A percentile compares a stretch with the other conserved stretches of the same genome.
Conservation (phyloP, 2,329 filamentous ascomycete genomes). For the Emericellopsis atlantica region DNA sequence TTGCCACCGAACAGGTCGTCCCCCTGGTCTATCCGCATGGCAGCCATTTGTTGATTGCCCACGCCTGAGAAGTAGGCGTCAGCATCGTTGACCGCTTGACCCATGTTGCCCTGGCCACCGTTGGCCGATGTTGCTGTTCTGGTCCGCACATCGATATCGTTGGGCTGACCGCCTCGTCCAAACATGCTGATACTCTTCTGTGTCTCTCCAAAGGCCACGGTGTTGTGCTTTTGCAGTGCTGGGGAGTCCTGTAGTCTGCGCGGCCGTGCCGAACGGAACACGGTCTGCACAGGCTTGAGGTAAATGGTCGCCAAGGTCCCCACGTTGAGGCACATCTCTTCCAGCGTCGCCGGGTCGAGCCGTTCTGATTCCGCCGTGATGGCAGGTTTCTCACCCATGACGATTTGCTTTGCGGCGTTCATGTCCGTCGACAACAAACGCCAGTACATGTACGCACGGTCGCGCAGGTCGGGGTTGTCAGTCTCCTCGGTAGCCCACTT, state of each 20-base stretch:
- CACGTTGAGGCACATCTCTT: slow-evolving; percentile 95
- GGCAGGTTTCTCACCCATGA: slow-evolving; percentile 95
- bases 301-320: slow-evolving; percentile 95
- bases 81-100: slow-evolving; percentile 66
- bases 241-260: slow-evolving; percentile 71
- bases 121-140: slow-evolving; percentile 12
- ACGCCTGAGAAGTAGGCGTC: slow-evolving; percentile 81
- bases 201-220: slow-evolving; percentile 38
- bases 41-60: slow-evolving; percentile 60
- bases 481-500: slow-evolving; percentile 99
- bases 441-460: slow-evolving; percentile 99
- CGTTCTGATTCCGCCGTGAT: slow-evolving; percentile 96
- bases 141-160: slow-evolving; percentile 33
- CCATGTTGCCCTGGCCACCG: slow-evolving; percentile 35
- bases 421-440: slow-evolving; percentile 88
- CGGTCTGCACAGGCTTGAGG: slow-evolving; percentile 92
- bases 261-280: slow-evolving; percentile 81
- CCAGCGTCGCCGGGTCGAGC: slow-evolving; percentile 77
- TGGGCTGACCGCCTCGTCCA: slow-evolving; percentile 36
- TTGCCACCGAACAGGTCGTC: slow-evolving; percentile 48
- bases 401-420: slow-evolving; percentile 69
- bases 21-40: slow-evolving; percentile 53
- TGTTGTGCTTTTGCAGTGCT: slow-evolving; percentile 63
- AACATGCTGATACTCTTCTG: slow-evolving; percentile 50
- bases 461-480: slow-evolving; percentile 94